Base-by-base conservation (phyloP, 2,329 filamentous ascomycete genomes). In the Colletotrichum spinosum region DNA sequence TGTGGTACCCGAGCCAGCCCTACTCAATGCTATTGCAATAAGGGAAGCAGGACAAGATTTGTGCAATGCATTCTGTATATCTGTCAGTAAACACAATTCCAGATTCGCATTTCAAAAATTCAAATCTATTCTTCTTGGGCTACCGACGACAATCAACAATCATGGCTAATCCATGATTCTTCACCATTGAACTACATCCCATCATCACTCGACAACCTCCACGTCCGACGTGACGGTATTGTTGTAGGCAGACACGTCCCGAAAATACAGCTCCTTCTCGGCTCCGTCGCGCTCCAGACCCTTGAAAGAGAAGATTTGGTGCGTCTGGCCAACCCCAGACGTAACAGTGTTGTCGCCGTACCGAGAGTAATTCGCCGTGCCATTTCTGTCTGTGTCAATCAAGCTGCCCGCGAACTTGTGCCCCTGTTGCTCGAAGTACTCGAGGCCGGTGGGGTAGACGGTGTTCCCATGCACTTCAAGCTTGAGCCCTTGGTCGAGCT, bases 381-480 rank as follows among this genome's bases (percentile, higher is more conserved):
- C 88, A 41, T 86, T 84, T 67, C 89, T 85, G 38, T 73, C 81
- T 0, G 88, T 91, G 2, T 71, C 73, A 9, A 88, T 71, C 2
- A 67, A 66, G 25, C 73, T 74, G 37, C 69, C 77, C 10, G 6
- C 59, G 57, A 57, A 65, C 9, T 33, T 34, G 7, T 13, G 7
- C 25, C 41, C 45, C 8, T 17, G n/a, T 4, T 6, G n/a, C 15
- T 75, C 69, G 67, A 90, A 90, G 0, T 83, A 84, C 69, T 90
- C 86, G 2, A 90, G 76, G 2, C 87, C 88, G 0, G 83, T 87
- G 0, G 89, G 86, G 51, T 91, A 83, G 6, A 83, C 79, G 4
- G 78, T 71, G 8, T 73, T 69, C 3, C 83, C 83, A 0, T 67
- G 61, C 1, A 81, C 72, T 10, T 75, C 72, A 17, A 80, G 67